These are phyloP conservation scores for Aureobasidium mangrovei DNA, from an alignment of 2,329 filamentous ascomycete genomes.

Conservation along the genomic window DNA sequence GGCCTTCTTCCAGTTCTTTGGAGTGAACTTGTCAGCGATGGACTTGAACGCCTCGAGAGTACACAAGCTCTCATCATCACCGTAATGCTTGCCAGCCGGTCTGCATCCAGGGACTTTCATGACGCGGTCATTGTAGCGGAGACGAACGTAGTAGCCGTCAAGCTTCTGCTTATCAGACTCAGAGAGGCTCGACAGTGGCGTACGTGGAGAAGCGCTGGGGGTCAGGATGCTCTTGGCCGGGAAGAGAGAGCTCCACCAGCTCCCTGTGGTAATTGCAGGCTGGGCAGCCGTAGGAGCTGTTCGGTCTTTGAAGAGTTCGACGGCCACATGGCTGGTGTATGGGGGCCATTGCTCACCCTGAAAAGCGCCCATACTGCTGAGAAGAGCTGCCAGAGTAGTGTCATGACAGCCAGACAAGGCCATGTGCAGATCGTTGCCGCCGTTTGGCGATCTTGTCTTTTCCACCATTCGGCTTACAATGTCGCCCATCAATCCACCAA, in stretches of 20 bases:
- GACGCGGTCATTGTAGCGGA: constrained; percentile 83
- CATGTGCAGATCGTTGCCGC: constrained; percentile 55
- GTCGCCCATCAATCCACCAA: constrained; percentile 77
- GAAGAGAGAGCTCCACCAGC: constrained; percentile 32
- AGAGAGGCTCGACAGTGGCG: constrained; percentile 47
- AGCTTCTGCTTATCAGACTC: constrained; percentile 51
- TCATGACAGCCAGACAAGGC: constrained; percentile 84
- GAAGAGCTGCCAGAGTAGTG: constrained; percentile 74
- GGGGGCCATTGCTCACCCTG: constrained; percentile 69
- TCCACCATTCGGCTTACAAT: constrained; percentile 51
- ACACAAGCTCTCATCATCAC: constrained; percentile 82
- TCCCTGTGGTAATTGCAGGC: constrained; percentile 19
- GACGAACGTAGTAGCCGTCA: constrained; percentile 73
- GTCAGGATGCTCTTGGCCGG: constrained; percentile 16
- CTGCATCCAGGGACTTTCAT: constrained; percentile 77
- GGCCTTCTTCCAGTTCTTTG: constrained; percentile 63
- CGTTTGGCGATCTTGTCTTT: constrained; percentile 30
- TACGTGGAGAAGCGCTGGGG: constrained; percentile 35
- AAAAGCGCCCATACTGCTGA: constrained; percentile 73
- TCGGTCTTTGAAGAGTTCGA: constrained; percentile 71
- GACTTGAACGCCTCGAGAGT: constrained; percentile 87
- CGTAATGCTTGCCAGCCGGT: constrained; percentile 67
- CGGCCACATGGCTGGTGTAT: constrained; percentile 82
- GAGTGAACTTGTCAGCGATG: constrained; percentile 85
- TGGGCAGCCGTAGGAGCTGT: constrained; percentile 20